Evolutionary conservation across 768 basidiomycete genomes (phyloP).

Genomic region (Suillus subluteus): DNA sequence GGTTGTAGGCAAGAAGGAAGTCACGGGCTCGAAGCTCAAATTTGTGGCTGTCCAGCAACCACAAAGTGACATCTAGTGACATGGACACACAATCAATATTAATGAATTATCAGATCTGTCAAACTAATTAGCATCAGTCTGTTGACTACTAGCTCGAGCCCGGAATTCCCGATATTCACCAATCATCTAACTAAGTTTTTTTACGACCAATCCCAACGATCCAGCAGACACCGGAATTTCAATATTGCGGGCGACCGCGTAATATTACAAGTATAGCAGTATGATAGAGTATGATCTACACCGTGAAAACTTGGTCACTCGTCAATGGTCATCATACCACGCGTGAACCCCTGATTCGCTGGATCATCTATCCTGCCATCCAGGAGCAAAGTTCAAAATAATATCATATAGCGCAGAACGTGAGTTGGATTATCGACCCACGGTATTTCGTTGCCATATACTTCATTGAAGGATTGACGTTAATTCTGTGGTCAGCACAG

Average conservation of each 20-base stretch:
- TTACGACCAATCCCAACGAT: constrained; percentile 7
- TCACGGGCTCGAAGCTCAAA: neutral
- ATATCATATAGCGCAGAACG: no score
- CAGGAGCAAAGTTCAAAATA: no score
- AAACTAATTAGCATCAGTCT: neutral
- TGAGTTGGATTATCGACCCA: neutral
- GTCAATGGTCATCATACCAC: neutral
- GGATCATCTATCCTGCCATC: no score
- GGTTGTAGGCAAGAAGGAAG: constrained; percentile 3
- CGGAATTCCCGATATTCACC: neutral
- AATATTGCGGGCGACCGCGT: neutral
- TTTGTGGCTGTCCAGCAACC: neutral
- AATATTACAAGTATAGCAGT: no score
- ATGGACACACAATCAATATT: neutral
- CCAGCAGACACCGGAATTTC: neutral
- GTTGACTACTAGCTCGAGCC: neutral
- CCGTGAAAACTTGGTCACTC: constrained; percentile 5
- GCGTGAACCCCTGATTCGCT: neutral
- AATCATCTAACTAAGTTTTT: neutral
- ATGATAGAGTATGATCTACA: no score
- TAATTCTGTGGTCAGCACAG: neutral
- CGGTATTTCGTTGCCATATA: neutral
- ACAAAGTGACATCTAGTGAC: neutral
- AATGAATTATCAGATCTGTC: constrained; percentile 2
- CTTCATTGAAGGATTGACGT: neutral